A percentile compares a stretch with the other conserved stretches of the same genome.
phyloP scores from a whole-genome alignment of 2,329 filamentous ascomycete genomes.

The Ramichloridium luteum region DNA sequence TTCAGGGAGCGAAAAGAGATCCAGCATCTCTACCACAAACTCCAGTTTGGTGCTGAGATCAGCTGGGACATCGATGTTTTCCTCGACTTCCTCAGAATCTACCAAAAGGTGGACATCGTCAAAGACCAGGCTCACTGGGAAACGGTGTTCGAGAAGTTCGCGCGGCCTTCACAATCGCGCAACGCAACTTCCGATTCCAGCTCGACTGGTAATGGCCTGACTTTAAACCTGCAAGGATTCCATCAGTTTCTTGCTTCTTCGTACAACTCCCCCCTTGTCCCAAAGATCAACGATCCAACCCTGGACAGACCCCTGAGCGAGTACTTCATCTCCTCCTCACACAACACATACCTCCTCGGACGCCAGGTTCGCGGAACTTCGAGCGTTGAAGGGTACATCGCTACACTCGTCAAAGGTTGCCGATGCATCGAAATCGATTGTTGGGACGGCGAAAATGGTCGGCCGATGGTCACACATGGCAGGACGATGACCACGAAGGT shows the following conservation, averaged over 20 bases:
- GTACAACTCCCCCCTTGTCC: slow-evolving; percentile 17
- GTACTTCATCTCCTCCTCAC: slow-evolving; percentile 96
- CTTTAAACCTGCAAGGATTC: slow-evolving; percentile 69
- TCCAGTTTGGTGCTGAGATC: slow-evolving; percentile 36
- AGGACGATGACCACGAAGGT: slow-evolving; percentile 80
- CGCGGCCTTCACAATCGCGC: slow-evolving; percentile 23
- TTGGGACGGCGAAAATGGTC: slow-evolving; percentile 84
- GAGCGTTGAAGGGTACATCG: slow-evolving; percentile 90
- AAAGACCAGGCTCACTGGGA: slow-evolving; percentile 56
- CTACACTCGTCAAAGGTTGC: slow-evolving; percentile 74
- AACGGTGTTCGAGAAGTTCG: slow-evolving; percentile 44
- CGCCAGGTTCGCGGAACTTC: slow-evolving; percentile 82
- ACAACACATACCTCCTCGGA: slow-evolving; percentile 93
- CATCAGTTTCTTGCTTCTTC: slow-evolving; percentile 62
- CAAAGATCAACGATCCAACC: slow-evolving; percentile 22
- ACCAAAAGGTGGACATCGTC: slow-evolving; percentile 66
- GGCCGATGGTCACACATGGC: slow-evolving; percentile 83
- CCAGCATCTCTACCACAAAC: slow-evolving; percentile 54
- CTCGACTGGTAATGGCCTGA: slow-evolving; percentile 12
- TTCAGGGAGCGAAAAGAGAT: slow-evolving; percentile 80
- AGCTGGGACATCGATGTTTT: slow-evolving; percentile 64
- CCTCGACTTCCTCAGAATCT: slow-evolving; percentile 56
- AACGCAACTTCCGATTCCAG: slow-evolving; percentile 31
- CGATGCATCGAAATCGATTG: slow-evolving; percentile 96
- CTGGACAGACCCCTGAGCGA: slow-evolving; percentile 84